These are phyloP conservation scores for Fusarium sp. DNA, from an alignment of 2,329 filamentous ascomycete species.

Conservation along the genomic window DNA sequence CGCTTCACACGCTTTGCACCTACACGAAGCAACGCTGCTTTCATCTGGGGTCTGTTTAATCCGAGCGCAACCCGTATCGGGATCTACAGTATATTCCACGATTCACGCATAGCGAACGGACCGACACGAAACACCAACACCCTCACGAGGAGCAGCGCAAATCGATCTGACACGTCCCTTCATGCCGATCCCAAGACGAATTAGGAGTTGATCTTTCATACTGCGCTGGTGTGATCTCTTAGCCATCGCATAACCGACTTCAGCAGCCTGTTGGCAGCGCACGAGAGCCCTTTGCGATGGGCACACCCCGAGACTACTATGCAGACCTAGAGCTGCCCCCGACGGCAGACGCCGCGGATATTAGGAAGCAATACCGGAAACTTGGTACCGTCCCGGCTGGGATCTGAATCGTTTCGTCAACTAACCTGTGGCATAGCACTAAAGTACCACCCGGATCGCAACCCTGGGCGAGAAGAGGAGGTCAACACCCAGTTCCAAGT, in stretches of 20 bases:
- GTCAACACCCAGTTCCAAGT: slow-evolving; percentile 86
- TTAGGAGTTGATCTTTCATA: slow-evolving; percentile 7
- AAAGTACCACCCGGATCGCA: slow-evolving; percentile 90
- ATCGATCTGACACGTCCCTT: neutral
- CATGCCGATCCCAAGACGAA: slow-evolving; percentile 11
- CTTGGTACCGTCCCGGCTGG: slow-evolving; percentile 67
- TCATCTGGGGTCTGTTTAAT: neutral
- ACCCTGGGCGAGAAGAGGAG: slow-evolving; percentile 83
- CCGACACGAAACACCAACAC: neutral
- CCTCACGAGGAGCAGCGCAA: neutral
- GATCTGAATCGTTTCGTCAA: neutral
- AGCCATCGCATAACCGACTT: slow-evolving; percentile 2
- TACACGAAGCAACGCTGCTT: neutral
- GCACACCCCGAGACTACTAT: slow-evolving; percentile 79
- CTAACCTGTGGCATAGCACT: slow-evolving; percentile 67
- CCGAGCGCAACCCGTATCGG: neutral
- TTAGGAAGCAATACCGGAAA: slow-evolving; percentile 89
- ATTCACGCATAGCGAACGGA: neutral
- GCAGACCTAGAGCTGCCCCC: slow-evolving; percentile 80
- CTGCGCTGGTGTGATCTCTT: neutral
- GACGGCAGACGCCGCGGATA: slow-evolving; percentile 76
- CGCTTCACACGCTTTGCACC: neutral
- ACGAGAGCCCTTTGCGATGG: slow-evolving; percentile 47
- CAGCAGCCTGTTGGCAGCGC: slow-evolving; percentile 8
- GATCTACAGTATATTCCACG: neutral